Base-by-base conservation (phyloP, 2,329 filamentous ascomycete genomes). In the Diaporthe ampelina region DNA sequence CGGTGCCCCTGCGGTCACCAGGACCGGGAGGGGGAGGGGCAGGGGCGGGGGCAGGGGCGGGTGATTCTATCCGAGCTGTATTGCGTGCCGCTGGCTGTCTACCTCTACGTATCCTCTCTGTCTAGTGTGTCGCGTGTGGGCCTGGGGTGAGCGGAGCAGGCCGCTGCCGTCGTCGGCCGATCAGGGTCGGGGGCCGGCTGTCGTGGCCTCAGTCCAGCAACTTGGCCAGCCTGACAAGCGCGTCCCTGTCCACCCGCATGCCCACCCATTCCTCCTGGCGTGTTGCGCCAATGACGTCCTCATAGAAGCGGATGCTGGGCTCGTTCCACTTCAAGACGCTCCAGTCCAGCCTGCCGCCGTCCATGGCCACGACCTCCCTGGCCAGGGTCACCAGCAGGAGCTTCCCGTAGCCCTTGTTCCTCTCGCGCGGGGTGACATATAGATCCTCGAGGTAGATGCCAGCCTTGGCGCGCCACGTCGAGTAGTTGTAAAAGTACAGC, bases 361-460 rank as follows among this genome's bases (percentile, higher is more conserved):
- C 87, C 77, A 95, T 92, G 70, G 89, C 88, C 70, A 94, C 80
- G 4, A 95, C 92, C 85, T 98, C 94, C 80, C 90, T 91, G n/a
- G 95, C 96, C 81, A 98, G 85, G 78, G 91, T 90, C 76, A 90
- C 90, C 65, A 98, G 86, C 81, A 98, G 83, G 78, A 88, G 86
- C 83, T 92, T 94, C 52, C 95, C 96, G 81, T 96, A 97, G 0
- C 95, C 95, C 76, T 90, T 90, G 45, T 92, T 92, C 5, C 97
- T 88, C 79, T 93, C 91, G 58, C 86, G 85, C 0, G 91, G 88
- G 78, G 91, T 88, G 54, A 99, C 94, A 80, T 93, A 98, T n/a
- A 98, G 86, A 81, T 98, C 96, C 83, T 98, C 96, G 50, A 98
- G 91, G 83, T 97, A 98, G 80, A 99, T 94, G 3, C 96, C 96